Conservation (phyloP, 2,329 filamentous ascomycete species). For the Cladophialophora immunda region DNA sequence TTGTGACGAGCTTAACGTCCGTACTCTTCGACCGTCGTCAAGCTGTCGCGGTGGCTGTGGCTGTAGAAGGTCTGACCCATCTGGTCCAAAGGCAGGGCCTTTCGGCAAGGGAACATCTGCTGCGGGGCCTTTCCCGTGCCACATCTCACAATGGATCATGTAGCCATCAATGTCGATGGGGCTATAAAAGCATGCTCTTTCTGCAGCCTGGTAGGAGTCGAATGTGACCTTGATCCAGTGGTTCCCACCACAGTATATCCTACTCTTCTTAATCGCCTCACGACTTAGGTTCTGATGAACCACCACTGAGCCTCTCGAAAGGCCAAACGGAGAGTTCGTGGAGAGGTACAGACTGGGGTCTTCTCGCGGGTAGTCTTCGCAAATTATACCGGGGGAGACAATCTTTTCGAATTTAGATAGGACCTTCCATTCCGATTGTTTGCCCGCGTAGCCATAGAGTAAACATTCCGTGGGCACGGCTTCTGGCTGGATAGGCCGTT, state of each 20-base stretch:
- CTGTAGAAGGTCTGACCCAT: constrained; percentile 22
- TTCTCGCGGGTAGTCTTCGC: constrained; percentile 90
- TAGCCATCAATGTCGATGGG: constrained; percentile 76
- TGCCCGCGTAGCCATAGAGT: constrained; percentile 82
- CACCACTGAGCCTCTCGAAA: constrained; percentile 57
- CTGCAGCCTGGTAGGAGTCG: constrained; percentile 75
- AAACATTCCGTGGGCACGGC: constrained; percentile 76
- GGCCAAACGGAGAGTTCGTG: constrained; percentile 59
- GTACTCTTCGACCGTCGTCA: constrained; percentile 34
- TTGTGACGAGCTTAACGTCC: constrained; percentile 44
- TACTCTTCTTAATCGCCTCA: constrained; percentile 80
- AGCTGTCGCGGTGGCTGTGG: constrained; percentile 4
- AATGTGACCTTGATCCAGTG: constrained; percentile 94
- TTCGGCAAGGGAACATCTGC: constrained; percentile 71
- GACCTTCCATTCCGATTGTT: constrained; percentile 76
- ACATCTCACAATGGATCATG: constrained; percentile 75
- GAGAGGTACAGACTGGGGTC: constrained; percentile 78
- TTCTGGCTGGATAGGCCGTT: constrained; percentile 49
- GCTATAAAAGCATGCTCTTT: constrained; percentile 73
- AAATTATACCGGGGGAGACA: constrained; percentile 70
- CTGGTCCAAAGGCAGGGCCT: constrained; percentile 37
- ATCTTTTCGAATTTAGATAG: constrained; percentile 88
- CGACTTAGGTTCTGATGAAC: constrained; percentile 70
- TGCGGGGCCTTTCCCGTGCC: constrained; percentile 69
- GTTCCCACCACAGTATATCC: constrained; percentile 80